Evolutionary conservation across 2,329 filamentous ascomycete genomes (phyloP).

Genomic region (Scortechinia acanthostroma): DNA sequence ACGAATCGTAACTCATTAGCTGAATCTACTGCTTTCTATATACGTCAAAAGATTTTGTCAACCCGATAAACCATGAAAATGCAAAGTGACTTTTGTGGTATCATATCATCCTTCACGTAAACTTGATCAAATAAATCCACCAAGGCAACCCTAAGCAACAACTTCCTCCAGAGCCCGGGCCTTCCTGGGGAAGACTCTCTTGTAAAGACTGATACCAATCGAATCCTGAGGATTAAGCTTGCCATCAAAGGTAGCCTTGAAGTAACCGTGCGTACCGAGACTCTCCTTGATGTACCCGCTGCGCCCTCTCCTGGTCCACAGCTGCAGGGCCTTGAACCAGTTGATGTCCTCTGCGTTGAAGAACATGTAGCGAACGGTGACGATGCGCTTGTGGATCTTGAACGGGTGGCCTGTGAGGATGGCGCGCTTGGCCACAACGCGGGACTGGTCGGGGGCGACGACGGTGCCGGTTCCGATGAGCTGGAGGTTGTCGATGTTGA

Average conservation of each 20-base stretch:
- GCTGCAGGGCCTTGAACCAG: conserved; percentile 93
- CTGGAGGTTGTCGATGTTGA: conserved; percentile 39
- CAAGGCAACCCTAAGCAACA: neutral
- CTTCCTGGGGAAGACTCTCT: conserved; percentile 73
- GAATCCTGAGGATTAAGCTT: conserved; percentile 94
- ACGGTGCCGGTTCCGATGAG: conserved; percentile 84
- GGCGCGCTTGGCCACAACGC: conserved; percentile 87
- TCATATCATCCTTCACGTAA: neutral
- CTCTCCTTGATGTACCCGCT: conserved; percentile 90
- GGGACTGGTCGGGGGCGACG: conserved; percentile 66
- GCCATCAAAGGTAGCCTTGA: conserved; percentile 96
- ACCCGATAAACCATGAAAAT: too few species aligned
- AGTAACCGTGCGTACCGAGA: conserved; percentile 96
- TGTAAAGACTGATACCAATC: conserved; percentile 82
- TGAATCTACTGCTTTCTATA: too few species aligned
- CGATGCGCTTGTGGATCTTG: conserved; percentile 97
- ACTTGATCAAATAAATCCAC: neutral
- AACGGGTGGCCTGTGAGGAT: conserved; percentile 93
- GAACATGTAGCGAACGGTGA: conserved; percentile 99
- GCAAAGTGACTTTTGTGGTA: too few species aligned
- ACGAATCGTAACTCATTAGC: neutral
- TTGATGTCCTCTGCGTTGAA: conserved; percentile 91
- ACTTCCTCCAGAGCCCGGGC: conserved; percentile 38
- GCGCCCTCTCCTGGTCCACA: conserved; percentile 87
- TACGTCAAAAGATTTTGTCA: too few species aligned